Conservation (phyloP, 371 early-diverging fungal species). For the Actinomortierella ambigua region DNA sequence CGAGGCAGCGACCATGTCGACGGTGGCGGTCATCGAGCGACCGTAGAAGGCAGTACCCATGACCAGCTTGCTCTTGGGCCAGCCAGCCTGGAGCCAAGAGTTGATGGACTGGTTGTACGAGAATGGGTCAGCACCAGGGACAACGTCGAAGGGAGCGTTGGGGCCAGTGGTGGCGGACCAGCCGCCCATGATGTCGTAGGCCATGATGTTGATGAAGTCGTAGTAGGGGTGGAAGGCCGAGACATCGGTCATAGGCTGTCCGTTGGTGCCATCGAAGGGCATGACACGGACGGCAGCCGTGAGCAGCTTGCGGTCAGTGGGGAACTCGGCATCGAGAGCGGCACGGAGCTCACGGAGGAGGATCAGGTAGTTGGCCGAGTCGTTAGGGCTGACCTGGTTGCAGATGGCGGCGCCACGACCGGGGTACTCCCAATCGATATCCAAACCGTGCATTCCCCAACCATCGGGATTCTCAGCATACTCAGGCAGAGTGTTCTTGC, state of each 20-base stretch:
- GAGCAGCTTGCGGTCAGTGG: conserved; percentile 52
- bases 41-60: conserved; percentile 76
- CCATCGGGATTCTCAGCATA: conserved; percentile 25
- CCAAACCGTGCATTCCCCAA: conserved; percentile 58
- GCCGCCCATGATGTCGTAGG: conserved; percentile 63
- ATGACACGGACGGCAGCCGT: conserved; percentile 67
- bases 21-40: conserved; percentile 57
- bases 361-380: conserved; percentile 57
- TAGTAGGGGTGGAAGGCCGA: conserved; percentile 63
- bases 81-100: conserved; percentile 65
- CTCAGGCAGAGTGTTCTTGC: conserved; percentile 36
- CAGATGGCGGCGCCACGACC: conserved; percentile 65
- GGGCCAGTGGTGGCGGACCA: conserved; percentile 69
- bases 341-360: conserved; percentile 66
- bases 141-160: conserved; percentile 63
- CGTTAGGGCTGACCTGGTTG: conserved; percentile 56
- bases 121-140: conserved; percentile 54
- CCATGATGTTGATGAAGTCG: conserved; percentile 61
- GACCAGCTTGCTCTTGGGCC: conserved; percentile 66
- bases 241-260: conserved; percentile 59
- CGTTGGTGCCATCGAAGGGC: conserved; percentile 59
- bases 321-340: conserved; percentile 63
- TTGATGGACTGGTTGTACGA: conserved; percentile 59
- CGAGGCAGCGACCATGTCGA: conserved; percentile 51
- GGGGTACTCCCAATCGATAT: conserved; percentile 80